Conservation (phyloP, 78 protist species). For the Tieghemostelium lacteum region DNA sequence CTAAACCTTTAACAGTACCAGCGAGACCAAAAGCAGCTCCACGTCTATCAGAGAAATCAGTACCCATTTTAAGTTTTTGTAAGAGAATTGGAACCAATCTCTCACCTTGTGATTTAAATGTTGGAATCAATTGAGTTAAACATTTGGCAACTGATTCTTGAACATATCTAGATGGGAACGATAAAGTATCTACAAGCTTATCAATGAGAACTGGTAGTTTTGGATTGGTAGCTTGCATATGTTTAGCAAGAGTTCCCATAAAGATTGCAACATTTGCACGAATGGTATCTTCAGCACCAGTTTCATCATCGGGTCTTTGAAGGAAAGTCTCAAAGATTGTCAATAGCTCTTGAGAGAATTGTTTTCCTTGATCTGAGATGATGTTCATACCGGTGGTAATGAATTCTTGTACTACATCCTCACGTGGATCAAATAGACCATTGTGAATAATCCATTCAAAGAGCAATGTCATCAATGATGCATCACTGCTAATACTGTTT, state of each 20-base stretch:
- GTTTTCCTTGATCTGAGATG: constrained; percentile 29
- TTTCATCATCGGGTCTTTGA: constrained; percentile 46
- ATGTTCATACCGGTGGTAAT: constrained; percentile 26
- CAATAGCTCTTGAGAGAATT: constrained; percentile 9
- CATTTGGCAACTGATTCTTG: constrained; percentile 72
- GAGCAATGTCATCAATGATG: background rate
- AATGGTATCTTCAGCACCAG: constrained; percentile 53
- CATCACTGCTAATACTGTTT: constrained; percentile 3
- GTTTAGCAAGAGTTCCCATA: constrained; percentile 80
- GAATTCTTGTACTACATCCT: constrained; percentile 38
- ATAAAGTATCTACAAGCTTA: constrained; percentile 32
- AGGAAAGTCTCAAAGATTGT: constrained; percentile 52
- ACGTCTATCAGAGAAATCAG: constrained; percentile 50
- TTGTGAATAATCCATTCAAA: constrained; percentile 45
- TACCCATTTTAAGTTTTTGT: constrained; percentile 9
- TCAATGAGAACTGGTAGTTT: constrained; percentile 47
- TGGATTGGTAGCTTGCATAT: constrained; percentile 76
- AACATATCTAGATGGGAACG: constrained; percentile 77
- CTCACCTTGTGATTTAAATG: constrained; percentile 61
- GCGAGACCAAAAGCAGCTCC: constrained; percentile 96
- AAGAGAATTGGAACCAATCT: constrained; percentile 55
- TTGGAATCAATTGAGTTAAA: constrained; percentile 36
- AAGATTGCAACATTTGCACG: constrained; percentile 69
- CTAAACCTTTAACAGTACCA: constrained; percentile 91
- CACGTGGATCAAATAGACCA: constrained; percentile 49